These are phyloP conservation scores for Rhipidocladum racemiflorum DNA, from an alignment of 176 grass and related monocot genomes.

Conservation along the genomic window DNA sequence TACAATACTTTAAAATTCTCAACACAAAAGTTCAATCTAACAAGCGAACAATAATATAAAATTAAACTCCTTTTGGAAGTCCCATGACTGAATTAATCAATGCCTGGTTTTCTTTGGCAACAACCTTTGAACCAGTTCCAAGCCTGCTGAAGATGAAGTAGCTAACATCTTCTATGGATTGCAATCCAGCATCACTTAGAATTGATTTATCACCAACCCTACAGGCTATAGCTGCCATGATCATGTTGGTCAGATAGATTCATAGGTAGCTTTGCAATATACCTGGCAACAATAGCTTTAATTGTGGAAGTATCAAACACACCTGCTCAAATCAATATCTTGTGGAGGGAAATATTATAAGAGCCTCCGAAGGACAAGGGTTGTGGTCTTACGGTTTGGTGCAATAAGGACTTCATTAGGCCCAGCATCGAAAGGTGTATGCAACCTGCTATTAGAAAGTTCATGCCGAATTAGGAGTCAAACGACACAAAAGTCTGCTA, in stretches of 20 bases:
- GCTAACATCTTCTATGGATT: constrained; percentile 55
- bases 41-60: neutral
- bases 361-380: constrained; percentile 73
- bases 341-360: constrained; percentile 72
- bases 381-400: constrained; percentile 62
- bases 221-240: constrained; percentile 66
- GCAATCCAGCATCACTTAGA: constrained; percentile 56
- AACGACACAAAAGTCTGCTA: neutral
- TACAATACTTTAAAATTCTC: neutral
- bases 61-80: constrained; percentile 42
- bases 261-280: neutral
- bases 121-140: constrained; percentile 38
- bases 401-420: constrained; percentile 84
- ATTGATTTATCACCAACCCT: constrained; percentile 89
- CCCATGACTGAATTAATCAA: constrained; percentile 46
- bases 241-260: constrained; percentile 11
- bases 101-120: constrained; percentile 20
- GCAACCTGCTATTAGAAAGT: constrained; percentile 51
- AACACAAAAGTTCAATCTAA: neutral
- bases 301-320: neutral
- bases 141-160: constrained; percentile 56
- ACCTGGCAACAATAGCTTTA: neutral
- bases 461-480: neutral
- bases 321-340: constrained; percentile 71
- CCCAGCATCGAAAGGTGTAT: constrained; percentile 95